Percentiles rank a stretch among this genome's conserved stretches.
Evolutionary conservation across 805 yeast species (phyloP).

Genomic region (Wickerhamiella sorbophila): DNA sequence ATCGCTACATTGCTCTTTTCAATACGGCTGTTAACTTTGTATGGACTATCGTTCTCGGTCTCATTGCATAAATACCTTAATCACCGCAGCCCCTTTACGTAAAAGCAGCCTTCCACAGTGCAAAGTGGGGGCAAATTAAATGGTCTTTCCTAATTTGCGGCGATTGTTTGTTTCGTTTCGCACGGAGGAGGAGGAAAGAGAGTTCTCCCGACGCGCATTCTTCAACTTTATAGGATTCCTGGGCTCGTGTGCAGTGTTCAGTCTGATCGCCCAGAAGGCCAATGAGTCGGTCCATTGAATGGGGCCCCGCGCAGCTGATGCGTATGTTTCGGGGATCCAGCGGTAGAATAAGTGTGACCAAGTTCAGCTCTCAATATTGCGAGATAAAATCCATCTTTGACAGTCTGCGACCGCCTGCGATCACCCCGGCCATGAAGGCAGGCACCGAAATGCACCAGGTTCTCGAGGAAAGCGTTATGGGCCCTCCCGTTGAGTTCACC

Average conservation of each 20-base stretch:
- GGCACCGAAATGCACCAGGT: slow-evolving; percentile 16
- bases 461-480: slow-evolving; percentile 10
- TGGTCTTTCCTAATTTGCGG: slow-evolving; percentile 60
- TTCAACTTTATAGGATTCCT: slow-evolving; percentile 58
- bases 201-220: slow-evolving; percentile 55
- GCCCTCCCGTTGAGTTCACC: not conserved
- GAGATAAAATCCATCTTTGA: slow-evolving; percentile 17
- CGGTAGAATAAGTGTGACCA: slow-evolving; percentile 12
- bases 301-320: slow-evolving; percentile 1
- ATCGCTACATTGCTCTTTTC: slow-evolving; percentile 15
- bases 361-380: slow-evolving; percentile 16
- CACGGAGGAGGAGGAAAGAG: slow-evolving; percentile 72
- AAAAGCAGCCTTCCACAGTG: not conserved
- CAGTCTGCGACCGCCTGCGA: slow-evolving; percentile 1
- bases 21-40: slow-evolving; percentile 15
- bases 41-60: slow-evolving; percentile 23
- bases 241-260: slow-evolving; percentile 67
- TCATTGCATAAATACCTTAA: not conserved
- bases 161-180: slow-evolving; percentile 70
- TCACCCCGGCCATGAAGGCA: slow-evolving; percentile 9
- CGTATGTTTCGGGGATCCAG: not conserved
- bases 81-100: not conserved
- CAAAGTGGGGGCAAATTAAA: too few relatives aligned
- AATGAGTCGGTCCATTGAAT: slow-evolving; percentile 9
- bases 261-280: slow-evolving; percentile 55